Evolutionary conservation across 352 stramenopile genomes (phyloP).

Genomic region (Blastocystis sp.): DNA sequence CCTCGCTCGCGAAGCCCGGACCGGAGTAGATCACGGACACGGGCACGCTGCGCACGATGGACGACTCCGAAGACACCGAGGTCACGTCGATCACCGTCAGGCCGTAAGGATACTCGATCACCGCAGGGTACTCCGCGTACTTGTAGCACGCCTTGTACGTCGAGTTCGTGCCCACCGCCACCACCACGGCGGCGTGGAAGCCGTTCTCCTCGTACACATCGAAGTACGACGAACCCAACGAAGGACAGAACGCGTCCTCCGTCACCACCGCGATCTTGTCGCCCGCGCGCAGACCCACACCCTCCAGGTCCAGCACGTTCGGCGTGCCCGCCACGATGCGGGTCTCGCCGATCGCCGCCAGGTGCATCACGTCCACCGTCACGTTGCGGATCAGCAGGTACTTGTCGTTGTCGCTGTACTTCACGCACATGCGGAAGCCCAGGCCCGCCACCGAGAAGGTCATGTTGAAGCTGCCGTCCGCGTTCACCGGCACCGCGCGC

Average conservation of each 20-base stretch:
- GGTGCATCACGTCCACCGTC: conserved; percentile 63
- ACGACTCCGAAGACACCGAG: not conserved
- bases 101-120: conserved; percentile 40
- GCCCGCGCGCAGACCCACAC: conserved; percentile 20
- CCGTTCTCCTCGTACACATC: conserved; percentile 3
- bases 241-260: not conserved
- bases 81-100: conserved; percentile 54
- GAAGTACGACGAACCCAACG: conserved; percentile 3
- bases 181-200: conserved; percentile 22
- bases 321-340: conserved; percentile 35
- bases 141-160: conserved; percentile 72
- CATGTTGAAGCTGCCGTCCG: conserved; percentile 56
- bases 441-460: conserved; percentile 41
- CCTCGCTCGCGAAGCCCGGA: conserved; percentile 6
- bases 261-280: conserved; percentile 50
- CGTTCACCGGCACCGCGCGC: conserved; percentile 2
- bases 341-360: not conserved
- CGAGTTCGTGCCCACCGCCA: not conserved
- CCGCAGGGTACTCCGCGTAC: not conserved
- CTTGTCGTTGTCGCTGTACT: conserved; percentile 14
- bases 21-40: conserved; percentile 21
- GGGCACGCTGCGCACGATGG: conserved; percentile 46
- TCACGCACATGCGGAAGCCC: conserved; percentile 43
- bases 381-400: conserved; percentile 64
- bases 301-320: conserved; percentile 53